Conservation (phyloP, 2,329 filamentous ascomycete genomes). For the Diplodia seriata region DNA sequence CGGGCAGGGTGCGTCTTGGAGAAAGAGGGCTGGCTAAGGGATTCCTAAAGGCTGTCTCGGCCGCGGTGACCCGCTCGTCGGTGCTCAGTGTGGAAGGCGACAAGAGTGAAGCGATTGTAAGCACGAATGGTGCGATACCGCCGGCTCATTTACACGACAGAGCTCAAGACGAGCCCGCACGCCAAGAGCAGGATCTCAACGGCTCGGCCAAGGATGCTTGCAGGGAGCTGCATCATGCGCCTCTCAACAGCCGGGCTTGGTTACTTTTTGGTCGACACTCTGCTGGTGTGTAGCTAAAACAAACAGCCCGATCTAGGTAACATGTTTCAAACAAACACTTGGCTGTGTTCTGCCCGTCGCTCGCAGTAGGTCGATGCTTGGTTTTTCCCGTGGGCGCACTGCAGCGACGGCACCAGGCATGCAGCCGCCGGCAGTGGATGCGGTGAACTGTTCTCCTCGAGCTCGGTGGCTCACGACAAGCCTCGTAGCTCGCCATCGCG, state of each 20-base stretch:
- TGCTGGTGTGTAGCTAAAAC: background rate
- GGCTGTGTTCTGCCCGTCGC: background rate
- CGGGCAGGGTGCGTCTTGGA: background rate
- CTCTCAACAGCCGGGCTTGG: conserved; percentile 5
- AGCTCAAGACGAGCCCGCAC: background rate
- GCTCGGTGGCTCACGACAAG: conserved; percentile 16
- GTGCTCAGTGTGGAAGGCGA: conserved; percentile 18
- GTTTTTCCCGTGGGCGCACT: background rate
- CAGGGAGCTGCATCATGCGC: conserved; percentile 15
- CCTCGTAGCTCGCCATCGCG: conserved; percentile 24
- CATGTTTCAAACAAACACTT: background rate
- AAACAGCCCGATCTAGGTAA: background rate
- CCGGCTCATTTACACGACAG: conserved; percentile 18
- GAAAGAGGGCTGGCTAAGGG: background rate
- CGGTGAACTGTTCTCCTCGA: background rate
- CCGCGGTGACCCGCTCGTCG: background rate
- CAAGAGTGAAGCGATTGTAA: conserved; percentile 20
- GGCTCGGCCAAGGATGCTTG: background rate
- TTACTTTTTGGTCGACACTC: background rate
- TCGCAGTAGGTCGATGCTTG: background rate
- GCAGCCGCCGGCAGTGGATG: background rate
- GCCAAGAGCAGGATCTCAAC: conserved; percentile 13
- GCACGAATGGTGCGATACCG: conserved; percentile 15
- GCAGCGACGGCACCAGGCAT: background rate
- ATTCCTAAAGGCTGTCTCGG: background rate